A percentile compares a stretch with the other conserved stretches of the same genome.
Evolutionary conservation across 306 rosid genomes (phyloP).

Genomic region (Gastrolobium villosum): DNA sequence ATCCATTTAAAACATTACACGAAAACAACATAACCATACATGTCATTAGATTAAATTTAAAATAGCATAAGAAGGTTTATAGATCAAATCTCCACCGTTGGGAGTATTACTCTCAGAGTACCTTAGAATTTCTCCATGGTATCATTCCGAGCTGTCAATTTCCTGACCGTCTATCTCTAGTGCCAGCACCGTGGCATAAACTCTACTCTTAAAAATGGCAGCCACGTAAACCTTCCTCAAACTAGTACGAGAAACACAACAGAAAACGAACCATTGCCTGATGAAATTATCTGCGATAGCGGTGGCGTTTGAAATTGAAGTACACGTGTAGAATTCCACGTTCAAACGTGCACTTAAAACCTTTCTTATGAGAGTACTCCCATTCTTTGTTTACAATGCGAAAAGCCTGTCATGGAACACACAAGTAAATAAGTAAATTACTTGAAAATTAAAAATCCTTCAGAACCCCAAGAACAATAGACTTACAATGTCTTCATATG

Average conservation of each 20-base stretch:
- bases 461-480: slow-evolving; percentile 35
- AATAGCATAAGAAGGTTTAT: slow-evolving; percentile 20
- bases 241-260: not conserved
- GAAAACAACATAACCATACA: not conserved
- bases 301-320: slow-evolving; percentile 93
- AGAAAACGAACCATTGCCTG: slow-evolving; percentile 28
- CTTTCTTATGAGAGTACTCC: slow-evolving; percentile 96
- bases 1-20: slow-evolving; percentile 11
- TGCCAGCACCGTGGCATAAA: slow-evolving; percentile 1
- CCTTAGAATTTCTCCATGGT: slow-evolving; percentile 13
- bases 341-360: slow-evolving; percentile 93
- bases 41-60: not conserved
- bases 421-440: slow-evolving; percentile 24
- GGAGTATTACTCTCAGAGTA: not conserved
- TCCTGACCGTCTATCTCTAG: slow-evolving; percentile 15
- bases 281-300: slow-evolving; percentile 77
- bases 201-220: not conserved
- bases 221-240: slow-evolving; percentile 18
- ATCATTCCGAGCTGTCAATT: not conserved
- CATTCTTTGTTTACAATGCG: slow-evolving; percentile 96
- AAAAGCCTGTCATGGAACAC: slow-evolving; percentile 75
- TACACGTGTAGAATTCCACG: slow-evolving; percentile 94
- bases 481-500: slow-evolving; percentile 94
- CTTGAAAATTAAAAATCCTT: slow-evolving; percentile 10
- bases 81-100: not conserved